Evolutionary conservation across 257 asterid genomes (phyloP), one percentile per base, ranked within the genome.

Genomic region (Echium plantagineum): DNA sequence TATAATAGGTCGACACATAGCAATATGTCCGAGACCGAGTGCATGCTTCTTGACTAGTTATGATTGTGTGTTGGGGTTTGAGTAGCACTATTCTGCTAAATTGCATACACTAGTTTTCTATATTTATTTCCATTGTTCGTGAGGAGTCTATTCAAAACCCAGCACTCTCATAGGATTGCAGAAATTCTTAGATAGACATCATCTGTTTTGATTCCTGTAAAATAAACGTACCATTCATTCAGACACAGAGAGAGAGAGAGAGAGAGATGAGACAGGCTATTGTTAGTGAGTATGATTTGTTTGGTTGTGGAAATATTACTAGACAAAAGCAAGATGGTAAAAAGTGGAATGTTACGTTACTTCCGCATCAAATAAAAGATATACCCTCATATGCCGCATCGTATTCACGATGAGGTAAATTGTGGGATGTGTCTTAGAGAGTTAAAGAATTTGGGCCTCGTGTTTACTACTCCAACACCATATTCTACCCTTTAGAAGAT

Each of bases 101-200:
- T 35, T 31, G 46, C 46, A 35, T 56, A 22, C 49, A 59, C 2
- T 3, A 53, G 22, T 9, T 53, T 21, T 28, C 32, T 28, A 28
- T 28, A 2, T 28, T 28, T 3, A 3, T n/a, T 15, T 5, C n/a
- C 31, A 20, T 13, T 51, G 26, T 35, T 57, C 21, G 32, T 55
- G 74, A 69, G 18, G 46, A 47, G 78, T 74, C 78, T 69, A 69
- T 74, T 74, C 75, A 21, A 66, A 47, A 51, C 60, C 72, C 69
- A 69, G 64, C 78, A 74, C n/a, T 24, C 51, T 13, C 15, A 30
- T 22, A 18, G 54, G 35, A 19, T 46, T 55, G 42, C 46, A 19
- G 60, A 10, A 42, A 12, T 16, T 56, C 38, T 9, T 21, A 56
- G 60, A 28, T 21, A 56, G 60, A 28, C 49, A 42, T 13, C 49